phyloP scores from a whole-genome alignment of 1,284 basidiomycete genomes.

The Ganoderma resinaceum region DNA sequence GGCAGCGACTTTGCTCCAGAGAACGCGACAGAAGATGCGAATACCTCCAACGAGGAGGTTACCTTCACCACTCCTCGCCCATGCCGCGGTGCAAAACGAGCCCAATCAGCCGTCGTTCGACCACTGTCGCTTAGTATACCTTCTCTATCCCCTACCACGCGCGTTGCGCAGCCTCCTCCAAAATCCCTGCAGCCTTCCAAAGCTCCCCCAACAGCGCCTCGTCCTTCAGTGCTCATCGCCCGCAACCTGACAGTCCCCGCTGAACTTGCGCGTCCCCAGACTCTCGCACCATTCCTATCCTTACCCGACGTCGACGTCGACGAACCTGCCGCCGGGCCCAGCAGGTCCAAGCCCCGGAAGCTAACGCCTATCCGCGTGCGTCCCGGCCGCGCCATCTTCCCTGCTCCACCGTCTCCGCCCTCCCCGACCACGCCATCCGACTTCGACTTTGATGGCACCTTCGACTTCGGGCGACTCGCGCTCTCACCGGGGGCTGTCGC shows the following conservation, averaged over 20 bases:
- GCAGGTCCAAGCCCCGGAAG: conserved; percentile 52
- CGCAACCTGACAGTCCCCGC: conserved; percentile 17
- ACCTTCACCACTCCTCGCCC: conserved; percentile 33
- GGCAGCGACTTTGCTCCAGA: conserved; percentile 36
- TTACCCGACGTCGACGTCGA: conserved; percentile 17
- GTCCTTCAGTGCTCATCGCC: background rate
- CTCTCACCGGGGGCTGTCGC: conserved; percentile 41
- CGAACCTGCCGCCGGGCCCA: conserved; percentile 42
- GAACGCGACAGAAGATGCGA: background rate
- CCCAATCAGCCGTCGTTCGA: conserved; percentile 15
- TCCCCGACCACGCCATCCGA: conserved; percentile 53
- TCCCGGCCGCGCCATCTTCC: conserved; percentile 46
- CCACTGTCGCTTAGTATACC: conserved; percentile 21
- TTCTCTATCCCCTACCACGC: conserved; percentile 19
- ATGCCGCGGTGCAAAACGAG: conserved; percentile 13
- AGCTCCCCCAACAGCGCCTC: background rate
- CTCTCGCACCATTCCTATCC: conserved; percentile 18
- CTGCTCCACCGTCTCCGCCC: conserved; percentile 57
- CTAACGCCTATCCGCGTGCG: conserved; percentile 70
- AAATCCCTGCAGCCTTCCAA: background rate
- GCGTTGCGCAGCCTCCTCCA: background rate
- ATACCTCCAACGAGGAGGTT: conserved; percentile 23
- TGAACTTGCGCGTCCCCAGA: conserved; percentile 15
- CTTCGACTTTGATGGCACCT: conserved; percentile 61
- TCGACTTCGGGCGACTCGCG: conserved; percentile 61